Base-by-base conservation (phyloP, 2,329 filamentous ascomycete genomes). In the Cryoendolithus antarcticus region DNA sequence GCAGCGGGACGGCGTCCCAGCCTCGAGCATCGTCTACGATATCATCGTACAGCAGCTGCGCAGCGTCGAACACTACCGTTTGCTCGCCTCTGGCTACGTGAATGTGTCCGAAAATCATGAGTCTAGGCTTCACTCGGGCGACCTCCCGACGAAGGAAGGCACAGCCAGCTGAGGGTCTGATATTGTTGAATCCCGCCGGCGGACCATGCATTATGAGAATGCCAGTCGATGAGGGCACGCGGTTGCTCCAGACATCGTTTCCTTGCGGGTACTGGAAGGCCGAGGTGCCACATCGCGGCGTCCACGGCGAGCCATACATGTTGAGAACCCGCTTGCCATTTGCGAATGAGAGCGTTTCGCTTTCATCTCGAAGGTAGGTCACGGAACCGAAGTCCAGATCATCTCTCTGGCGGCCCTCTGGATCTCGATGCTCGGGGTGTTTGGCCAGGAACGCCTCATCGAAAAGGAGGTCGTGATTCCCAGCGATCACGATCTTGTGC, bases 401-500 rank as follows among this genome's bases (percentile, higher is more conserved):
- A 27, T 27, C 24, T 12, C 60, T 61, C 10, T 58, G 60, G 3
- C 82, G 71, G 9, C 75, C 77, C 28, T 68, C 66, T 15, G 73
- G 66, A 27, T 27, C 24, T 27, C 24, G 24, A 27, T 27, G 24
- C 24, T 27, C 24, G 24, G 24, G 24, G 7, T 27, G 24, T 2
- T 27, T 27, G 24, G 24, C 24, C 24, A 27, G 4, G 24, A 27
- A 27, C 4, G 4, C 24, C 6, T 27, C 24, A 59, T 93, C 89
- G 44, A 93, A 82, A 66, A 77, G 93, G 51, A 76, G 80, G 56
- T 95, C 89, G 59, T 95, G 89, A 56, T 95, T 95, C 1, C 89
- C 89, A 27, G 77, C 76, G 27, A 96, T 77, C 29, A 88, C 73
- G 15, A 95, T 69, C 60, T 94, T 93, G 59, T 93, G 72, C 29